Evolutionary conservation across 2,329 filamentous ascomycete genomes (phyloP), one percentile per base, ranked within the genome.

Genomic region (Pseudopyricularia cyperi): DNA sequence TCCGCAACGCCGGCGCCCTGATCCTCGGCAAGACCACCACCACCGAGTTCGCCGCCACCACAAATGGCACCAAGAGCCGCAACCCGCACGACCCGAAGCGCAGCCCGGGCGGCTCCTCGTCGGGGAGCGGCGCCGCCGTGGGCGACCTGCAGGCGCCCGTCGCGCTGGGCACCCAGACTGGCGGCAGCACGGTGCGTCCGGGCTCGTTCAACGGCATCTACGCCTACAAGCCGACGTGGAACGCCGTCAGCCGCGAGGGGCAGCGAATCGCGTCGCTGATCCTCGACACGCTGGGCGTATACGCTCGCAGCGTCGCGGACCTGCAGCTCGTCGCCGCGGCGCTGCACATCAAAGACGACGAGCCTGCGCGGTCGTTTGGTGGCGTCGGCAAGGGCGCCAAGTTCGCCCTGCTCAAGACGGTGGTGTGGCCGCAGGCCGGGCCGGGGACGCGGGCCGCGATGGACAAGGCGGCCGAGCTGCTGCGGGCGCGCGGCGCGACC

Each of bases 61-160:
- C 69, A 1, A 63, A 68, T 14, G 80, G 80, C 0, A 70, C 74
- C 1, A 69, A 69, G 50, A 81, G 79, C 1, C 60, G 64, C 3
- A 87, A 87, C 60, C 79, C 82, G 0, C 75, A 77, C 55, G 66
- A 74, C 54, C 54, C 65, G 0, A 54, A 53, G 0, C 69, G 73
- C 4, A 85, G 82, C 0, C 82, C 83, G 0, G 83, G 83, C 1
- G 83, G 83, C 46, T 85, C 82, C 0, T 85, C 80, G 0, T 79
- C 80, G 0, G 83, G 83, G 0, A 85, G 82, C 0, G 83, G 71
- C 0, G 81, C 82, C 0, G 81, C 79, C 0, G 81, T 87, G 0
- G 82, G 69, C 7, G 83, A 86, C 56, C 75, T 76, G 51, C 82
- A 86, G 55, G 74, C 73, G 0, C 78, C 81, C 0, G 58, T 86